Conservation (phyloP, 2,329 filamentous ascomycete genomes). For the Penicillium hordei region DNA sequence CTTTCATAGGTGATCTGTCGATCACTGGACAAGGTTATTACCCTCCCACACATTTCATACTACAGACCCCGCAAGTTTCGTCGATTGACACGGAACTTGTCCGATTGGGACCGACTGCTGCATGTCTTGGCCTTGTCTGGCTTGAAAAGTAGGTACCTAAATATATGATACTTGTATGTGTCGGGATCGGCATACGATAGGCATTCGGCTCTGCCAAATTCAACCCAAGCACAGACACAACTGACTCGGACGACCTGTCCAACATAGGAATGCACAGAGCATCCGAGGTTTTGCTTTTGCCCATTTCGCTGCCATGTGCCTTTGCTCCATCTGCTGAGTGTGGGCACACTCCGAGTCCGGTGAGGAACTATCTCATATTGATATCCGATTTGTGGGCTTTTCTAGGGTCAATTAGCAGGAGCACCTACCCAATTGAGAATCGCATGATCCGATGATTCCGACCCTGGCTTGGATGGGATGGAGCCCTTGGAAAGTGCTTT, state of each 20-base stretch:
- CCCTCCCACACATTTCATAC: neutral
- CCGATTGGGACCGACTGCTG: neutral
- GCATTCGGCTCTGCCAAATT: constrained; percentile 2
- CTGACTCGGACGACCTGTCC: neutral
- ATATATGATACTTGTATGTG: neutral
- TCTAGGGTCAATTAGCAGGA: too few species aligned
- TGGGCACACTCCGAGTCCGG: neutral
- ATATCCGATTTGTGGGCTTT: neutral
- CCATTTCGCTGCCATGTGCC: neutral
- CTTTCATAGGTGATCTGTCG: neutral
- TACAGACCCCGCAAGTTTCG: neutral
- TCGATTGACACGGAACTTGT: neutral
- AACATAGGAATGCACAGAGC: neutral
- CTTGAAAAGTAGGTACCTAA: neutral
- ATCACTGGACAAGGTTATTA: neutral
- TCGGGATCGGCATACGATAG: constrained; percentile 7
- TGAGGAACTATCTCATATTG: neutral
- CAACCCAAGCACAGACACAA: neutral
- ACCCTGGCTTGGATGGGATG: neutral
- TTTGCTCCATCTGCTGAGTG: neutral
- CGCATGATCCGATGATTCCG: too few species aligned
- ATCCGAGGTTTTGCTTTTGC: neutral
- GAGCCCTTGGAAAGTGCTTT: neutral
- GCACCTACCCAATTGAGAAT: neutral
- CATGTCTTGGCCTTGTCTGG: neutral